A percentile compares a stretch with the other conserved stretches of the same genome.
Conservation (phyloP, 2,329 filamentous ascomycete genomes). For the Phyllosticta paracitricarpa region DNA sequence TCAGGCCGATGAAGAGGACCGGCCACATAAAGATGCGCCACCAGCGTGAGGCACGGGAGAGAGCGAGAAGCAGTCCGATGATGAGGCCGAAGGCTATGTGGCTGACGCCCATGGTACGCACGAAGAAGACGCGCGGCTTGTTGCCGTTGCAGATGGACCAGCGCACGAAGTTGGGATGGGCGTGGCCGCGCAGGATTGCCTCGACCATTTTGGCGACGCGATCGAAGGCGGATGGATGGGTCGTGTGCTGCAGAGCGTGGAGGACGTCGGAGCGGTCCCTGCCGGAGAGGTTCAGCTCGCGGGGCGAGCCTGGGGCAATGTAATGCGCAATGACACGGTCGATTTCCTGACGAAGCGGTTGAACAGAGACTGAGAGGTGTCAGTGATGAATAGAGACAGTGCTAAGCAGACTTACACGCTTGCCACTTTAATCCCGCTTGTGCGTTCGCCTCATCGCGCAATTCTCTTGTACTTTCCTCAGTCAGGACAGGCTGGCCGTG, state of each 20-base stretch:
- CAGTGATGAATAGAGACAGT: not conserved
- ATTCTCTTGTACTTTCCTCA: constrained; percentile 10
- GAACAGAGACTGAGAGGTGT: constrained; percentile 21
- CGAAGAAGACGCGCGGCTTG: constrained; percentile 59
- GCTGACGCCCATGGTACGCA: constrained; percentile 52
- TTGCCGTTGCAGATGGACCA: constrained; percentile 81
- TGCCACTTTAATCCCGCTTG: constrained; percentile 12
- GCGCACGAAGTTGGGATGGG: constrained; percentile 75
- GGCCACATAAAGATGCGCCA: constrained; percentile 59
- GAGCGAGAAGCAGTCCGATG: constrained; percentile 52
- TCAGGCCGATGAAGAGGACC: constrained; percentile 57
- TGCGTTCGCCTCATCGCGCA: constrained; percentile 10
- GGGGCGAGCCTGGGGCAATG: constrained; percentile 54
- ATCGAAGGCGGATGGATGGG: constrained; percentile 63
- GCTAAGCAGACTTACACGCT: constrained; percentile 7
- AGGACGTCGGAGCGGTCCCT: constrained; percentile 53
- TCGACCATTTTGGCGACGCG: constrained; percentile 54
- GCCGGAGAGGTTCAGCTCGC: constrained; percentile 64
- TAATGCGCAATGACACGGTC: constrained; percentile 66
- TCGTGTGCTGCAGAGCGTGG: constrained; percentile 62
- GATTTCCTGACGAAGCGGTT: constrained; percentile 65
- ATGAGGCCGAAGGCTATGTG: constrained; percentile 49
- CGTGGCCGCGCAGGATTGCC: constrained; percentile 59
- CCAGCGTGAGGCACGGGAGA: constrained; percentile 53
- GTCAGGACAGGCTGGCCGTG: constrained; percentile 11